These are phyloP conservation scores for Pulveroboletus ravenelii DNA, from an alignment of 768 basidiomycete species.

Conservation along the genomic window DNA sequence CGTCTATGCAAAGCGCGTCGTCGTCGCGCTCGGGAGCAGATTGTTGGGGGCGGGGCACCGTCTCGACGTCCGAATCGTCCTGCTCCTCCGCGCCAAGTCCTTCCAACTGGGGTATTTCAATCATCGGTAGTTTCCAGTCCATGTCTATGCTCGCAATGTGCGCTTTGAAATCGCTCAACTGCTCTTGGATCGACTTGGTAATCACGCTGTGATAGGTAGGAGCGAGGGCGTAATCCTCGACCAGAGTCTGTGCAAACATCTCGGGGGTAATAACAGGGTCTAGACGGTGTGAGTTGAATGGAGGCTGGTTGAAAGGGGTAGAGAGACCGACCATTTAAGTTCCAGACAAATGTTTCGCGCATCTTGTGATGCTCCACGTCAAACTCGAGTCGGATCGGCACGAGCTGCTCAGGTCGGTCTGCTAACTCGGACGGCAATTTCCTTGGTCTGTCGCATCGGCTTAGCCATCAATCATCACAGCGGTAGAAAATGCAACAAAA, in stretches of 20 bases:
- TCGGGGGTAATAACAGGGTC: constrained; percentile 90
- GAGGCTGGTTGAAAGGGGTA: not conserved
- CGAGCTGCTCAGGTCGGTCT: constrained; percentile 71
- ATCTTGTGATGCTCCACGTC: constrained; percentile 93
- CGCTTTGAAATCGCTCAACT: constrained; percentile 73
- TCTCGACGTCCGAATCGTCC: constrained; percentile 28
- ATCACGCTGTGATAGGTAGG: constrained; percentile 62
- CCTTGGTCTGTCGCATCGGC: constrained; percentile 45
- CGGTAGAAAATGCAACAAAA: not conserved
- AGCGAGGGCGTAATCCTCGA: constrained; percentile 85
- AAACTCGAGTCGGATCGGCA: constrained; percentile 94
- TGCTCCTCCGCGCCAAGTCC: constrained; percentile 24
- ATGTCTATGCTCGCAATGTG: constrained; percentile 56
- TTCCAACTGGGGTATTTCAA: constrained; percentile 22
- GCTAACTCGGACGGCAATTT: constrained; percentile 52
- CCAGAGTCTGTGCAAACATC: constrained; percentile 80
- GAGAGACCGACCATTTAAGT: constrained; percentile 72
- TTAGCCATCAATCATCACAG: not conserved
- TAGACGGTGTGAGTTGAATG: constrained; percentile 26
- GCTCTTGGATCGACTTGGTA: constrained; percentile 81
- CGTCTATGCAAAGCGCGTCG: constrained; percentile 19
- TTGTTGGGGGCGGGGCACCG: constrained; percentile 12
- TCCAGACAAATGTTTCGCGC: constrained; percentile 97
- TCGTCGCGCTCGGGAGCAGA: constrained; percentile 17
- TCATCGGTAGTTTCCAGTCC: constrained; percentile 28